phyloP scores from a whole-genome alignment of 768 basidiomycete species.

The Phaeotremella skinneri region DNA sequence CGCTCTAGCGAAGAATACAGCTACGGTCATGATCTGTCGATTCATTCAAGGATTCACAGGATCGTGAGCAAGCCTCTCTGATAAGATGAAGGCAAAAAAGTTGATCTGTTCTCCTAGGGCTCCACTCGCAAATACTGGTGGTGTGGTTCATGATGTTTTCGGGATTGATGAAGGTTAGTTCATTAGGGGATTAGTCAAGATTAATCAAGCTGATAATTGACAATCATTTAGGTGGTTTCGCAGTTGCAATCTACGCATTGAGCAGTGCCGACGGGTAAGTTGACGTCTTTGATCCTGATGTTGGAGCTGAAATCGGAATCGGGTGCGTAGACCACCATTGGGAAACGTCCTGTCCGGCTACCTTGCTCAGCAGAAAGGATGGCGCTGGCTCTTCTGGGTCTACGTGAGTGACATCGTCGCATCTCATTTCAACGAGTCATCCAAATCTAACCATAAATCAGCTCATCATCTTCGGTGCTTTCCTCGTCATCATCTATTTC shows the following conservation, averaged over 20 bases:
- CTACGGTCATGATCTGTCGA: constrained; percentile 31
- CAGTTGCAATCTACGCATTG: constrained; percentile 24
- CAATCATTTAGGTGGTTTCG: constrained; percentile 8
- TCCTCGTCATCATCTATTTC: constrained; percentile 30
- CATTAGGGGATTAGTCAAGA: background rate
- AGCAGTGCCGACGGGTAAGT: constrained; percentile 26
- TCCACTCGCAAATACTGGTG: constrained; percentile 36
- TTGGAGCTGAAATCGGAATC: constrained; percentile 11
- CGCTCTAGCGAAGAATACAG: constrained; percentile 28
- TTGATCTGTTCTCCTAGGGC: constrained; percentile 3
- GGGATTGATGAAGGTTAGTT: constrained; percentile 30
- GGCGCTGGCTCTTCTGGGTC: constrained; percentile 37
- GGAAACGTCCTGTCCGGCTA: constrained; percentile 31
- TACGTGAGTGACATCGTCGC: constrained; percentile 28
- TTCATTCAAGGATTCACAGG: constrained; percentile 39
- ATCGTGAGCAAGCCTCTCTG: constrained; percentile 16
- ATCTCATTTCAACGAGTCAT: background rate
- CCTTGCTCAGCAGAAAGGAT: constrained; percentile 30
- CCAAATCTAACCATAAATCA: constrained; percentile 6
- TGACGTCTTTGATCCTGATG: background rate
- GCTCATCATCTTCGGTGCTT: constrained; percentile 35
- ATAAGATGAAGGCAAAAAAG: background rate
- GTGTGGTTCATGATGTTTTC: constrained; percentile 38
- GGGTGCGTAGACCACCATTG: constrained; percentile 26
- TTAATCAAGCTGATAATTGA: background rate